These are phyloP conservation scores for Neurospora pannonica DNA, from an alignment of 495 filamentous ascomycete genomes.

Conservation along the genomic window DNA sequence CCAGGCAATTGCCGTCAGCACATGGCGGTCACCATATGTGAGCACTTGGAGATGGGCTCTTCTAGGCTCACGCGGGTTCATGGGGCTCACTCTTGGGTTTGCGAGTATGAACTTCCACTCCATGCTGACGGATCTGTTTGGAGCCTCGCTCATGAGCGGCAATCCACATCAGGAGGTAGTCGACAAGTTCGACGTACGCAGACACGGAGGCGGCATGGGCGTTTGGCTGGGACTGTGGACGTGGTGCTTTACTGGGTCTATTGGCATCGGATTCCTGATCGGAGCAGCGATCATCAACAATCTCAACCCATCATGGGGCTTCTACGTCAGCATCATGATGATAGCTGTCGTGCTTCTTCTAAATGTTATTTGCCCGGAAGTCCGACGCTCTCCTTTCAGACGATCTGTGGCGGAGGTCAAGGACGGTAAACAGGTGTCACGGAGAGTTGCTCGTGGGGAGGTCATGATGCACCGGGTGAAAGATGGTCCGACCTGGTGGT, in stretches of 20 bases:
- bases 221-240: conserved; percentile 71
- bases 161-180: conserved; percentile 63
- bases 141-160: conserved; percentile 58
- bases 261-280: conserved; percentile 58
- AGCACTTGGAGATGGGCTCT: conserved; percentile 48
- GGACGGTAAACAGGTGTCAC: conserved; percentile 41
- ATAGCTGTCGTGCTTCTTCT: conserved; percentile 51
- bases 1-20: conserved; percentile 53
- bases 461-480: conserved; percentile 63
- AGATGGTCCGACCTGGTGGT: conserved; percentile 62
- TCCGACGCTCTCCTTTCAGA: conserved; percentile 52
- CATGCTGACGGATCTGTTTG: conserved; percentile 64
- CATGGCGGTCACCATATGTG: conserved; percentile 45
- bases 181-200: conserved; percentile 49
- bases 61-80: conserved; percentile 50
- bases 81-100: conserved; percentile 62
- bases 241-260: conserved; percentile 59
- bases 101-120: conserved; percentile 65
- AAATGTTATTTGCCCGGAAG: conserved; percentile 58
- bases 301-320: conserved; percentile 57
- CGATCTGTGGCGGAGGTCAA: conserved; percentile 55
- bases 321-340: conserved; percentile 59
- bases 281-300: conserved; percentile 55
- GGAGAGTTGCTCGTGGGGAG: conserved; percentile 58
- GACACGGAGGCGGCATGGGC: conserved; percentile 66